phyloP scores from a whole-genome alignment of 148 eudicot genomes.

The Polygonum maritimum region DNA sequence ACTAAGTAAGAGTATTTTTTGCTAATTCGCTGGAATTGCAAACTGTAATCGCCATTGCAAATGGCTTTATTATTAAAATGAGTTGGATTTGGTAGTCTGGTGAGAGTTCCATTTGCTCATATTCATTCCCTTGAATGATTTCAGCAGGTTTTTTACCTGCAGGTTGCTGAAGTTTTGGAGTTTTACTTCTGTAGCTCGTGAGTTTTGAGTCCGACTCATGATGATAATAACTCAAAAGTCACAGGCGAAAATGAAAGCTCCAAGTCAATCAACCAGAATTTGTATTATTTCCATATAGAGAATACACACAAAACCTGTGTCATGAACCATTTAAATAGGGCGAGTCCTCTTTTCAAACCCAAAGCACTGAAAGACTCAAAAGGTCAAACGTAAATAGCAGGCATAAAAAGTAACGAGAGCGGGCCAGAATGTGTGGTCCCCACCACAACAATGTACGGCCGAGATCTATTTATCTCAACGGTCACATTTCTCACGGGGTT shows the following conservation, averaged over 20 bases:
- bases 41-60: neutral
- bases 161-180: neutral
- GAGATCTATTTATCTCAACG: conserved; percentile 5
- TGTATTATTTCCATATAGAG: too few species aligned
- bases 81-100: neutral
- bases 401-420: neutral
- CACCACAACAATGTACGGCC: neutral
- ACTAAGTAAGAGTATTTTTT: neutral
- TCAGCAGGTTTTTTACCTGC: neutral
- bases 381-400: neutral
- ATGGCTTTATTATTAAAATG: neutral
- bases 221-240: neutral
- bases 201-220: too few species aligned
- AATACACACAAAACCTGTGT: too few species aligned
- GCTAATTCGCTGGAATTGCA: too few species aligned
- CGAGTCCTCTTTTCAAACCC: too few species aligned
- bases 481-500: neutral
- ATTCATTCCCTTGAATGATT: neutral
- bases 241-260: neutral
- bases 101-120: neutral
- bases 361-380: neutral
- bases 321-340: too few species aligned
- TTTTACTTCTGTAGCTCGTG: neutral
- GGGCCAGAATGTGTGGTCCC: neutral
- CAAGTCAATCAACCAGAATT: neutral